Percentiles rank a stretch among this genome's conserved stretches.
Evolutionary conservation across 805 yeast genomes (phyloP).

Genomic region (Naumovozyma dairenensis): DNA sequence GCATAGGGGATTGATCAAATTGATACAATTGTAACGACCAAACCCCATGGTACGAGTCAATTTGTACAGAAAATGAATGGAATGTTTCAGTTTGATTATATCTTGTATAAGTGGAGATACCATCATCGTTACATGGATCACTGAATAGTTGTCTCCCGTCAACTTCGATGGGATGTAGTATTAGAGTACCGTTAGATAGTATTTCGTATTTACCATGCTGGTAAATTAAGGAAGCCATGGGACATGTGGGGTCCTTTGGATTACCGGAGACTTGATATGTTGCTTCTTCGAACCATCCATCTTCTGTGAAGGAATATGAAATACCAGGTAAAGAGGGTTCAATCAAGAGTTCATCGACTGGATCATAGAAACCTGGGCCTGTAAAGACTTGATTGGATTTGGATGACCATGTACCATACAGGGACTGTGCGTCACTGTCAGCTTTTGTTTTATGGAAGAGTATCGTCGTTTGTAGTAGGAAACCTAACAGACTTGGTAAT

Average conservation of each 20-base stretch:
- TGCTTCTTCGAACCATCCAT: conserved; percentile 89
- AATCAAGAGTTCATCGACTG: conserved; percentile 84
- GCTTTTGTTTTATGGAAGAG: conserved; percentile 1
- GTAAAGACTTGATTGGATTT: conserved; percentile 92
- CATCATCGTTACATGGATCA: conserved; percentile 69
- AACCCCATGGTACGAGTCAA: conserved; percentile 80
- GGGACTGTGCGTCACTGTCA: conserved; percentile 1
- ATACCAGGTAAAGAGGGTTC: conserved; percentile 97
- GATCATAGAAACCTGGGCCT: conserved; percentile 94
- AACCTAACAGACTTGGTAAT: no score
- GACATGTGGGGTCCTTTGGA: conserved; percentile 67
- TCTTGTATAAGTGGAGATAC: conserved; percentile 55
- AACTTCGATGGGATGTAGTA: conserved; percentile 62
- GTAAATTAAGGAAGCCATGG: conserved; percentile 68
- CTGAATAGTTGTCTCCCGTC: conserved; percentile 90
- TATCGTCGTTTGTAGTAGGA: neutral
- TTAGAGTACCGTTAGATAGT: conserved; percentile 54
- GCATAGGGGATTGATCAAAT: conserved; percentile 69
- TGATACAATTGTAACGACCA: conserved; percentile 63
- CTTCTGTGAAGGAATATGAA: conserved; percentile 83
- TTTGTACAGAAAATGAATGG: conserved; percentile 43
- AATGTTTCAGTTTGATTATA: conserved; percentile 61
- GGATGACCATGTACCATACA: conserved; percentile 83
- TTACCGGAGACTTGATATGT: conserved; percentile 67
- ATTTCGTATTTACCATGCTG: conserved; percentile 82